Conservation (phyloP, 345 rosid species). For the Raphanus raphanistrum region DNA sequence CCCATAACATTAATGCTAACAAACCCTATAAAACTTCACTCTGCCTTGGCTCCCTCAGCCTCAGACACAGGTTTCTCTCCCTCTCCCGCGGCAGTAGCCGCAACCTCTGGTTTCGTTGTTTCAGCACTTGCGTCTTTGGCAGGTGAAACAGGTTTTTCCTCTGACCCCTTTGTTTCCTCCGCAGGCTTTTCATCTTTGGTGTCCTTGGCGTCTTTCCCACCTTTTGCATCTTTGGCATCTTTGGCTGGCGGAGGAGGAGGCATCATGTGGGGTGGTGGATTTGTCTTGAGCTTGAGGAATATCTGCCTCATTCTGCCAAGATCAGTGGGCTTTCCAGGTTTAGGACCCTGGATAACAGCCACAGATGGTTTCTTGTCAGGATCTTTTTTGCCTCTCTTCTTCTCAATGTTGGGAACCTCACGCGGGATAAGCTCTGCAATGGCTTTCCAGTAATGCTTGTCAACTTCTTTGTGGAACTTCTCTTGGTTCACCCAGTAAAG, state of each 20-base stretch:
- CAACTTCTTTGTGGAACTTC: conserved; percentile 91
- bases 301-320: conserved; percentile 87
- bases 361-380: conserved; percentile 71
- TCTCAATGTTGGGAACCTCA: conserved; percentile 86
- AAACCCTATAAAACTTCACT: conserved; percentile 22
- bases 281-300: conserved; percentile 71
- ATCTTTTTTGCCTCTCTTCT: conserved; percentile 76
- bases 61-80: conserved; percentile 33
- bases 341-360: conserved; percentile 77
- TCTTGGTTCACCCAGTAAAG: conserved; percentile 79
- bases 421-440: conserved; percentile 88
- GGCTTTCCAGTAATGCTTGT: conserved; percentile 90
- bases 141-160: conserved; percentile 39
- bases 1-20: conserved; percentile 28
- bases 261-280: conserved; percentile 91
- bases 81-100: too few relatives aligned
- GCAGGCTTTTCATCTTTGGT: background rate
- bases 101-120: conserved; percentile 34
- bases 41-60: conserved; percentile 36
- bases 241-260: conserved; percentile 53
- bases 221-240: conserved; percentile 35
- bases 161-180: conserved; percentile 26
- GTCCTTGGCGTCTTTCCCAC: conserved; percentile 40
- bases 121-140: conserved; percentile 45
- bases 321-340: conserved; percentile 93